These are phyloP conservation scores for Colletotrichum phormii DNA, from an alignment of 2,329 filamentous ascomycete species.

Conservation along the genomic window DNA sequence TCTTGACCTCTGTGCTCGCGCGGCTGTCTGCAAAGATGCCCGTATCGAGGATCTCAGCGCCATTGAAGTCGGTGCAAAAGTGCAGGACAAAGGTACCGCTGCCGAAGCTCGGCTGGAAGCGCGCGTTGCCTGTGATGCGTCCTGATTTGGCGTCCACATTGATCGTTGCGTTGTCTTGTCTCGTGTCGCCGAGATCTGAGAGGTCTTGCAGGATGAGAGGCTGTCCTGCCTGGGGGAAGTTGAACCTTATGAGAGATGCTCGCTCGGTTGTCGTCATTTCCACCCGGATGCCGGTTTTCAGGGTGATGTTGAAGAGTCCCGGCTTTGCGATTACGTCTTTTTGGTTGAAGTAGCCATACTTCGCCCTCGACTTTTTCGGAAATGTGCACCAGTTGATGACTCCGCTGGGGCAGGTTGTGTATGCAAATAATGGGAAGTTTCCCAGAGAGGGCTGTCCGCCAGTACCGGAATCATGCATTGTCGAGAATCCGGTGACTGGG, in stretches of 20 bases:
- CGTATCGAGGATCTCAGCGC: constrained; percentile 66
- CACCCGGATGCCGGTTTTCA: constrained; percentile 67
- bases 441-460: constrained; percentile 72
- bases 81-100: constrained; percentile 69
- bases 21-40: constrained; percentile 72
- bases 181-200: constrained; percentile 71
- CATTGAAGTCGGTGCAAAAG: constrained; percentile 77
- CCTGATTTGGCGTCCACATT: constrained; percentile 66
- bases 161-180: constrained; percentile 67
- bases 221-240: constrained; percentile 60
- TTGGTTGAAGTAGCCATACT: constrained; percentile 58
- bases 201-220: constrained; percentile 76
- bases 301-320: constrained; percentile 73
- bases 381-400: constrained; percentile 73
- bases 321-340: constrained; percentile 67
- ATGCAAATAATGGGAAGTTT: constrained; percentile 80
- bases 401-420: constrained; percentile 69
- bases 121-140: constrained; percentile 71
- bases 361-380: constrained; percentile 57
- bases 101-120: constrained; percentile 74
- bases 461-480: constrained; percentile 70
- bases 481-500: constrained; percentile 65
- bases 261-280: constrained; percentile 78
- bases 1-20: constrained; percentile 59
- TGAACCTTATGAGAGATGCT: constrained; percentile 74